A percentile compares a stretch with the other conserved stretches of the same genome.
phyloP scores from a whole-genome alignment of 805 yeast species.

The Metschnikowia aberdeeniae region DNA sequence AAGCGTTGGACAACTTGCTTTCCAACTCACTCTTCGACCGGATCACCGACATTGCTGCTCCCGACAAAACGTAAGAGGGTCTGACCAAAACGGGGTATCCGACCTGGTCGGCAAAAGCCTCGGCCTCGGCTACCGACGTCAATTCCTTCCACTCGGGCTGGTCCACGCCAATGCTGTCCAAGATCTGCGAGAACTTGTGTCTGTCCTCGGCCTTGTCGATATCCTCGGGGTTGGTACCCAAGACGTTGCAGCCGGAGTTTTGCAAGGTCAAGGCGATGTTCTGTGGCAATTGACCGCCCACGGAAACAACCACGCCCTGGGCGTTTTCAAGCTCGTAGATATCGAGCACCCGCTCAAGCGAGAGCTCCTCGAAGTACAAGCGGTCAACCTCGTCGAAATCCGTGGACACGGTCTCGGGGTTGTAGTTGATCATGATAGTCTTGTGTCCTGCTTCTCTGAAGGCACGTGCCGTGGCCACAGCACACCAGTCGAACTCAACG shows the following conservation, averaged over 20 bases:
- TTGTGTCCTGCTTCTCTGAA: slow-evolving; percentile 81
- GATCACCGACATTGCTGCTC: slow-evolving; percentile 98
- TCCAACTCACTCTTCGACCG: slow-evolving; percentile 75
- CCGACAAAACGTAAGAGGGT: slow-evolving; percentile 95
- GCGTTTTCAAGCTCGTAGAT: slow-evolving; percentile 90
- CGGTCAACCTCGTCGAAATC: slow-evolving; percentile 98
- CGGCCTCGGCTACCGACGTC: slow-evolving; percentile 81
- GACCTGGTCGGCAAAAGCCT: slow-evolving; percentile 75
- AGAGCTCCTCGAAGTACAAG: slow-evolving; percentile 91
- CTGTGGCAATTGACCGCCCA: slow-evolving; percentile 98
- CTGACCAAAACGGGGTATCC: slow-evolving; percentile 95
- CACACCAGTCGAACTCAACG: slow-evolving; percentile 99
- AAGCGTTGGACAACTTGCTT: slow-evolving; percentile 77
- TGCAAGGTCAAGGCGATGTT: slow-evolving; percentile 88
- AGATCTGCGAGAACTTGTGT: slow-evolving; percentile 91
- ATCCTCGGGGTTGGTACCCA: slow-evolving; percentile 92
- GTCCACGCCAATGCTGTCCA: slow-evolving; percentile 89
- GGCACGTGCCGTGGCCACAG: slow-evolving; percentile 93
- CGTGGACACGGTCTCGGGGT: slow-evolving; percentile 97
- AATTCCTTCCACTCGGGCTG: slow-evolving; percentile 98
- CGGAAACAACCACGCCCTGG: slow-evolving; percentile 88
- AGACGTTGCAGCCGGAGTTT: slow-evolving; percentile 75
- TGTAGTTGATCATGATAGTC: slow-evolving; percentile 95
- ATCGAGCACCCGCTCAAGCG: slow-evolving; percentile 95
- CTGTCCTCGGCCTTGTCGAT: slow-evolving; percentile 98